Percentiles rank a stretch among this genome's conserved stretches.
phyloP scores from a whole-genome alignment of 345 rosid genomes.

The Aquilaria sinensis region DNA sequence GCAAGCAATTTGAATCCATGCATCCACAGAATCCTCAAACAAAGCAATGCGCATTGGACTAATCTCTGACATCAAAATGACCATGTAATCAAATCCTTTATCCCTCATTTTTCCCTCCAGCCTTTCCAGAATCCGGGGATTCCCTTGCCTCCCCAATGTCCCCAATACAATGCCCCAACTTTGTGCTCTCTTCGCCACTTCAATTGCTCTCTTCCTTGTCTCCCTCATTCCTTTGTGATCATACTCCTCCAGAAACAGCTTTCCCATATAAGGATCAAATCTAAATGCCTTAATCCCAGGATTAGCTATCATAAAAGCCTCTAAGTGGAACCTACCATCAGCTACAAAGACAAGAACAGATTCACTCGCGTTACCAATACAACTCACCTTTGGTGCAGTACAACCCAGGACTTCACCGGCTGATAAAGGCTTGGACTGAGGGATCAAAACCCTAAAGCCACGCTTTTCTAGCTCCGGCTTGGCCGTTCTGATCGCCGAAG shows the following conservation, averaged over 20 bases:
- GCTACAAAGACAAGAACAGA: slow-evolving; percentile 67
- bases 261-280: slow-evolving; percentile 79
- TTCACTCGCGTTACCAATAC: slow-evolving; percentile 12
- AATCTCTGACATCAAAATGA: slow-evolving; percentile 83
- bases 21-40: slow-evolving; percentile 83
- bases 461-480: slow-evolving; percentile 66
- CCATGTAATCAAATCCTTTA: slow-evolving; percentile 46
- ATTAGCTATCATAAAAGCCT: slow-evolving; percentile 92
- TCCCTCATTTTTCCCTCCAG: slow-evolving; percentile 73
- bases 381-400: slow-evolving; percentile 59
- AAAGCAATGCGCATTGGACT: slow-evolving; percentile 62
- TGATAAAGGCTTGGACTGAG: slow-evolving; percentile 83
- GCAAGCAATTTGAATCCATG: slow-evolving; percentile 96
- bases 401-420: slow-evolving; percentile 91
- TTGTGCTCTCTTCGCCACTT: slow-evolving; percentile 38
- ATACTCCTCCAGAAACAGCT: slow-evolving; percentile 78
- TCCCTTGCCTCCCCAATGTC: slow-evolving; percentile 95
- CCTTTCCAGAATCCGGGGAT: slow-evolving; percentile 68
- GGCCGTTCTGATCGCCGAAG: slow-evolving; percentile 73
- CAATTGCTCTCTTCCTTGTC: slow-evolving; percentile 50
- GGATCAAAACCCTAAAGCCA: slow-evolving; percentile 66
- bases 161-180: slow-evolving; percentile 88
- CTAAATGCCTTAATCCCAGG: slow-evolving; percentile 64
- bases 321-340: slow-evolving; percentile 88
- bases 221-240: slow-evolving; percentile 94